Base-by-base conservation (phyloP, 768 basidiomycete species). In the Neoboletus magnificus region DNA sequence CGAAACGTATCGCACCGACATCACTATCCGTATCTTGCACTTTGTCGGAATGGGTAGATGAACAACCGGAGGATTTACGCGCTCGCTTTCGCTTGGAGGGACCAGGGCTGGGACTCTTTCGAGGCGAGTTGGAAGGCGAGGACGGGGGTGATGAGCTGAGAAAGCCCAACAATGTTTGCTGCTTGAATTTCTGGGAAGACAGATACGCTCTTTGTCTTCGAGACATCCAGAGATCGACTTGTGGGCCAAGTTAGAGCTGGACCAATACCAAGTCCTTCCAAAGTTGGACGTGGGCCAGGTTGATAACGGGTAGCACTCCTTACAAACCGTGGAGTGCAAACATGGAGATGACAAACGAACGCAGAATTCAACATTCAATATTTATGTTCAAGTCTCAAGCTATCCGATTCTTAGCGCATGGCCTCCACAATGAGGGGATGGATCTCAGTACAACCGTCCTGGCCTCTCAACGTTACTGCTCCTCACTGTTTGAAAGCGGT, bases 1-100 rank as follows among this genome's bases (percentile, higher is more conserved):
- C 79, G 48, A 87, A 80, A 42, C 64, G 77, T 47, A 86, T 83
- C 27, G 72, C 77, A 16, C 74, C 77, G 39, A 84, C 75, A 55
- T 79, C 78, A 48, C 80, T 76, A 48, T 77, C 77, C 32, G 69
- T 60, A 45, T 66, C 69, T 8, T 63, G 58, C 9, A 53, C 64
- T 6, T 63, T 66, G 29, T 60, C 59, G 57, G 59, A 54, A 53
- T 59, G 30, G 32, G 51, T 49, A 46, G 51, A 42, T 30, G 62
- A 50, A 29, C 66, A 36, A n/a, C 48, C 64, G 41, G 60, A 36
- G 30, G 30, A 32, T 52, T 42, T 36, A 39, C 44, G 50, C 42
- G 55, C 48, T 48, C 62, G 60, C 49, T 59, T 70, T 39, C 57
- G 67, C 33, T 50, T 60, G 18, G 41, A 23, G 5, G 50, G 58